Base-by-base conservation (phyloP, 768 basidiomycete species). In the Suillus luteus region DNA sequence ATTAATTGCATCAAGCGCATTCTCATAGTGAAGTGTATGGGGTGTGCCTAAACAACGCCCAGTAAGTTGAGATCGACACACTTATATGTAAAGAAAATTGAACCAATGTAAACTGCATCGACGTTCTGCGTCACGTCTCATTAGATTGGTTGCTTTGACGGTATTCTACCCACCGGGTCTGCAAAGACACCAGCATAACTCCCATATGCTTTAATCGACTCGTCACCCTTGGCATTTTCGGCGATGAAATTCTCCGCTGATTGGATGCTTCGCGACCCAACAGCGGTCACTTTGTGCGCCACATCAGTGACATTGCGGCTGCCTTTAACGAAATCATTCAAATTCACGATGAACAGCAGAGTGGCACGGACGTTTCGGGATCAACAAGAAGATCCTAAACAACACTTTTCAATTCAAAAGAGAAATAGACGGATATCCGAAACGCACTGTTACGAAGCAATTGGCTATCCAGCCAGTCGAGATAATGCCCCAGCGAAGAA, bases 401-500 rank as follows among this genome's bases (percentile, higher is more conserved):
- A 24, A 40, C 31, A 33, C 17, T n/a, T 62, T n/a, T 27, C 33
- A 54, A 43, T 64, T 17, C 67, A 24, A 61, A 65, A 14, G 31
- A 59, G 33, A 15, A 12, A 22, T 3, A 15, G 0, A 10, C 49
- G 10, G 31, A 46, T 14, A 65, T 19, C 3, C 27, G 3, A 52
- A 49, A 43, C 77, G 63, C 64, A 90, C 92, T 80, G 84, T 85
- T 12, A 86, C 83, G 72, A 95, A 95, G 12, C 72, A 74, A 37
- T 78, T 78, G 11, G 92, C 86, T 63, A 95, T 95, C 22, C 73
- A 71, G 37, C 92, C 92, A 1, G 93, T 93, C 14, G 92, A 91
- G 65, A 96, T 89, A 67, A 95, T 91, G 19, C 94, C 93, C 94
- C 93, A 95, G 62, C 85, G 85, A 61, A 93, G 74, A 19, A 78